Percentiles rank a stretch among this genome's conserved stretches.
phyloP scores from a whole-genome alignment of 495 filamentous ascomycete genomes.

The Penicillium psychrofluorescens region DNA sequence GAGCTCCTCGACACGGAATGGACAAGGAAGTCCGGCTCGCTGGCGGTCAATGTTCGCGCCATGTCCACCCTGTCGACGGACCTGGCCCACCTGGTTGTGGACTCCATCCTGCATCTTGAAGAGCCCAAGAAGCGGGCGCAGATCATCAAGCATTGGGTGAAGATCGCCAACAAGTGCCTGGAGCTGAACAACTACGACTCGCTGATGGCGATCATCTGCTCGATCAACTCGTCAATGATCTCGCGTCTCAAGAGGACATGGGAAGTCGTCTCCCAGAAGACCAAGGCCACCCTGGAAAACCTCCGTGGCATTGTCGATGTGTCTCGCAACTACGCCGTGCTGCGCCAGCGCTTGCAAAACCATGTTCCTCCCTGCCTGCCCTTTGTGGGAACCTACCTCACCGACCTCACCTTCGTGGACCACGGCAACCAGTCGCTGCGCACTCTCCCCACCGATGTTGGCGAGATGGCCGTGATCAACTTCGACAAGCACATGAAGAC shows the following conservation, averaged over 20 bases:
- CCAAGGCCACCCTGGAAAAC: constrained; percentile 67
- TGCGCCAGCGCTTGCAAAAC: constrained; percentile 78
- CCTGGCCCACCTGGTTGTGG: constrained; percentile 87
- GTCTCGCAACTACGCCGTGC: constrained; percentile 83
- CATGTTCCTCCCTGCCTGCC: constrained; percentile 90
- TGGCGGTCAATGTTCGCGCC: constrained; percentile 85
- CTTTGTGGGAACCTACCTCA: constrained; percentile 95
- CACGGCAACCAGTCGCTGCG: constrained; percentile 74
- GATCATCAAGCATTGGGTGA: constrained; percentile 98
- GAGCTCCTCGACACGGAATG: constrained; percentile 92
- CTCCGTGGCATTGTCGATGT: constrained; percentile 80
- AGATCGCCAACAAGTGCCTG: constrained; percentile 81
- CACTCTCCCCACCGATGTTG: constrained; percentile 41
- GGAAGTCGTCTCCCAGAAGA: constrained; percentile 83
- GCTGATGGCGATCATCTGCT: constrained; percentile 94
- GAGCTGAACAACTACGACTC: constrained; percentile 94
- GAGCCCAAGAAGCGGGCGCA: constrained; percentile 86
- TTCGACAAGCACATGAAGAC: constrained; percentile 97
- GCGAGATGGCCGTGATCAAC: constrained; percentile 78
- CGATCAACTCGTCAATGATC: constrained; percentile 84
- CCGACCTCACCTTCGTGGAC: constrained; percentile 72
- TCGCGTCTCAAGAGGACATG: constrained; percentile 87
- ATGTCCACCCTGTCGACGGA: constrained; percentile 93
- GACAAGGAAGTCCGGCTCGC: constrained; percentile 73
- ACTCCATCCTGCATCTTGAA: constrained; percentile 78